Evolutionary conservation across 306 rosid genomes (phyloP).

Genomic region (Ochetophila trinervis): DNA sequence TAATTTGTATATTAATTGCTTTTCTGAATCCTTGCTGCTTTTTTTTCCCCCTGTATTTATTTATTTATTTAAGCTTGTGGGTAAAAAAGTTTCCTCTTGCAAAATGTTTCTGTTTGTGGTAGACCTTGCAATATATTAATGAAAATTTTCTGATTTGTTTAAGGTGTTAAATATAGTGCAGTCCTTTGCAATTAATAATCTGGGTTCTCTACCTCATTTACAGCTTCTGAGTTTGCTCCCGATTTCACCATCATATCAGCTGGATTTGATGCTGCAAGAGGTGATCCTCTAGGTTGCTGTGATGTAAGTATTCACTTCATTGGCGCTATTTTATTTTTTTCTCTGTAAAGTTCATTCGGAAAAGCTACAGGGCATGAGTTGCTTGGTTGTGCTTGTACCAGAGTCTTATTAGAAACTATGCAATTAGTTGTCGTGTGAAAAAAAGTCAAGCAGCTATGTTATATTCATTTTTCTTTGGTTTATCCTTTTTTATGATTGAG

Average conservation of each 20-base stretch:
- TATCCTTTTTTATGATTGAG: neutral
- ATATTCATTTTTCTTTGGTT: neutral
- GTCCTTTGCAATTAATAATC: slow-evolving; percentile 10
- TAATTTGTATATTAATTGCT: no score
- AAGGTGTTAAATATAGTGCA: neutral
- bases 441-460: slow-evolving; percentile 5
- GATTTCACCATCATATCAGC: slow-evolving; percentile 95
- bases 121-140: no score
- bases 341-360: neutral
- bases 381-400: neutral
- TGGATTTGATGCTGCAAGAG: slow-evolving; percentile 99
- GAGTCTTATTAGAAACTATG: neutral
- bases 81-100: no score
- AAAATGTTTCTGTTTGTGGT: no score
- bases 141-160: neutral
- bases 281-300: slow-evolving; percentile 95
- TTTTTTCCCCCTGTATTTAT: no score
- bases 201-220: slow-evolving; percentile 26
- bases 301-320: slow-evolving; percentile 57
- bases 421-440: neutral
- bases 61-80: no score
- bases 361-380: slow-evolving; percentile 3
- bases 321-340: neutral
- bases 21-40: no score
- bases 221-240: slow-evolving; percentile 89